Percentiles rank a stretch among this genome's conserved stretches.
These are phyloP conservation scores for Beauveria brongniartii DNA, from an alignment of 2,329 filamentous ascomycete species.

Conservation along the genomic window DNA sequence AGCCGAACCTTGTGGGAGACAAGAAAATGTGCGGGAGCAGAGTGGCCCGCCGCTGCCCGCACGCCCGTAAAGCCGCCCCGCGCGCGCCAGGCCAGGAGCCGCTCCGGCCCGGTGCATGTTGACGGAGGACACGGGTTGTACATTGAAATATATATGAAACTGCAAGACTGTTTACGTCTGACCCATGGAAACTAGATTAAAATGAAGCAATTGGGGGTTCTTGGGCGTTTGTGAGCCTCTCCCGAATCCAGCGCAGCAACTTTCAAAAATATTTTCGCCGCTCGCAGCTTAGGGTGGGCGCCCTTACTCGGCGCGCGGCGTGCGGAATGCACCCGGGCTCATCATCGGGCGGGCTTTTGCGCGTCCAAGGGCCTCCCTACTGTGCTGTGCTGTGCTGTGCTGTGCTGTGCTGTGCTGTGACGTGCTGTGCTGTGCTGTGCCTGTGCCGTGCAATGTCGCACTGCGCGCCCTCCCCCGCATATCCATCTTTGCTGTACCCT, in stretches of 20 bases:
- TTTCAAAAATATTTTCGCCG: not conserved
- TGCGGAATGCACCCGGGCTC: too few relatives aligned
- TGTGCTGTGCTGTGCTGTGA: not conserved
- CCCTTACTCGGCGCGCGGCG: not conserved
- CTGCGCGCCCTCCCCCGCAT: not conserved
- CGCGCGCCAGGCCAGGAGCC: not conserved
- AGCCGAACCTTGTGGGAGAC: not conserved
- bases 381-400: not conserved
- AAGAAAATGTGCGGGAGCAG: not conserved
- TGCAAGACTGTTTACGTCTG: too few relatives aligned
- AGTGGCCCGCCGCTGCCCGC: constrained; percentile 9
- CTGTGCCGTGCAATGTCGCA: not conserved
- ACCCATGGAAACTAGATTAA: too few relatives aligned
- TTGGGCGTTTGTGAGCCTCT: too few relatives aligned
- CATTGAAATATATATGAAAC: too few relatives aligned
- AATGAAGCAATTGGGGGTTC: too few relatives aligned
- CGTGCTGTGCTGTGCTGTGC: not conserved
- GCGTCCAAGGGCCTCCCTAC: too few relatives aligned
- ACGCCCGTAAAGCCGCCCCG: constrained; percentile 1
- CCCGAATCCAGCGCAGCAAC: too few relatives aligned
- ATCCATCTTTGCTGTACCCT: not conserved
- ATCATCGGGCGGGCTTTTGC: too few relatives aligned
- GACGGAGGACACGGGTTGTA: not conserved
- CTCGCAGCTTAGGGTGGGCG: not conserved
- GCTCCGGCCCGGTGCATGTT: not conserved